These are phyloP conservation scores for Podaxis pistillaris DNA, from an alignment of 768 basidiomycete genomes.

Conservation along the genomic window DNA sequence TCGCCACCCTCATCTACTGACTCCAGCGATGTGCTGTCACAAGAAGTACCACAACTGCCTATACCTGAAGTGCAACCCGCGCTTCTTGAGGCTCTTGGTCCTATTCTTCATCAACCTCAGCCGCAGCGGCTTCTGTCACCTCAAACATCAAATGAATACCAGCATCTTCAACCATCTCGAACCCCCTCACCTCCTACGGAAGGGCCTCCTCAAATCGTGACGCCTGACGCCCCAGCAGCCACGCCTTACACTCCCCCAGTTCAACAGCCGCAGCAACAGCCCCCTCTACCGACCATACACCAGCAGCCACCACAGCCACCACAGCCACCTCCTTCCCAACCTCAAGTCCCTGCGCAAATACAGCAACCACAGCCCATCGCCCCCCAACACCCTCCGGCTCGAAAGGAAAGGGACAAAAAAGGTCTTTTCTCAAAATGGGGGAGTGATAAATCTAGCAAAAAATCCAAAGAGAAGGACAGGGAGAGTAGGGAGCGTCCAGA, in stretches of 20 bases:
- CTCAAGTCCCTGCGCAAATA: conserved; percentile 1
- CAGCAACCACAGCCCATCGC: neutral
- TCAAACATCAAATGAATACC: conserved; percentile 32
- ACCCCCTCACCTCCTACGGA: conserved; percentile 55
- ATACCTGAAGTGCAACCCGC: conserved; percentile 29
- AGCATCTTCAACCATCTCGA: conserved; percentile 40
- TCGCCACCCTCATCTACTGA: conserved; percentile 25
- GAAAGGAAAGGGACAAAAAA: conserved; percentile 72
- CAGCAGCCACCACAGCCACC: conserved; percentile 17
- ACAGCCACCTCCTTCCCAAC: conserved; percentile 24
- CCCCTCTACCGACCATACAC: conserved; percentile 24
- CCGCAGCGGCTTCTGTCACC: conserved; percentile 55
- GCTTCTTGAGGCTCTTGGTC: conserved; percentile 33
- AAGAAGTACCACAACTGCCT: conserved; percentile 22
- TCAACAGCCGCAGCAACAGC: conserved; percentile 19
- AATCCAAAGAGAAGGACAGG: conserved; percentile 40
- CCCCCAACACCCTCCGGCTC: conserved; percentile 40
- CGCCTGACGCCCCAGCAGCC: conserved; percentile 24
- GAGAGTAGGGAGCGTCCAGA: conserved; percentile 43
- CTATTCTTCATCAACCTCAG: conserved; percentile 64
- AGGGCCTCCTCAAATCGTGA: conserved; percentile 24
- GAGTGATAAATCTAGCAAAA: conserved; percentile 63
- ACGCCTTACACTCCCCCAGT: conserved; percentile 21
- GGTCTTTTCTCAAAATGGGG: conserved; percentile 68
- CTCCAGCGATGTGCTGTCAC: conserved; percentile 15